Percentiles rank a stretch among this genome's conserved stretches.
Conservation (phyloP, 495 filamentous ascomycete genomes). For the Penicillium lividum region DNA sequence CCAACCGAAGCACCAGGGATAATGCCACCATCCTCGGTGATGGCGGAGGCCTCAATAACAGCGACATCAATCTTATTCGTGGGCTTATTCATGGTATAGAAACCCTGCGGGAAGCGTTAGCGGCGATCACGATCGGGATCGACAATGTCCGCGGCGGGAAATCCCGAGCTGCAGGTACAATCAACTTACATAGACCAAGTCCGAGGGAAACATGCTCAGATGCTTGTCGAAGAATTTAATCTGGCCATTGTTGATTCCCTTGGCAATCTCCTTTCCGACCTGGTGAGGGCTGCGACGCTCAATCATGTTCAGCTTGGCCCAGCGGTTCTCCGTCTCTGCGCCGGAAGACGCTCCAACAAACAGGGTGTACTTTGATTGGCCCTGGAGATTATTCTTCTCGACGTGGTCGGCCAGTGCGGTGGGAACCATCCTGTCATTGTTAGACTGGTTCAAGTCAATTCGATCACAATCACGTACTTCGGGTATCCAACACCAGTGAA, state of each 20-base stretch:
- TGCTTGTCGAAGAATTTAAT: slow-evolving; percentile 95
- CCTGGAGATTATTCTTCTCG: slow-evolving; percentile 83
- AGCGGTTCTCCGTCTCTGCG: slow-evolving; percentile 89
- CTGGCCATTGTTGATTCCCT: slow-evolving; percentile 84
- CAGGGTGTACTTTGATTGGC: slow-evolving; percentile 78
- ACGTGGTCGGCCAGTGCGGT: slow-evolving; percentile 86
- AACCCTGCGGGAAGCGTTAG: slow-evolving; percentile 54
- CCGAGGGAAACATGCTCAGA: slow-evolving; percentile 87
- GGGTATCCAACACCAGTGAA: slow-evolving; percentile 93
- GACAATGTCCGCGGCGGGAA: slow-evolving; percentile 11
- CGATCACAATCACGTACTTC: slow-evolving; percentile 57
- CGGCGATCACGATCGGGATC: slow-evolving; percentile 13
- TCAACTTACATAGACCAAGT: slow-evolving; percentile 72
- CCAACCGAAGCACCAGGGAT: slow-evolving; percentile 87
- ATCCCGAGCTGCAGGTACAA: slow-evolving; percentile 7
- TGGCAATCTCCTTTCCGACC: slow-evolving; percentile 87
- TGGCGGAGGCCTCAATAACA: slow-evolving; percentile 83
- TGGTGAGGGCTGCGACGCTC: slow-evolving; percentile 83
- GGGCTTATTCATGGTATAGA: slow-evolving; percentile 75
- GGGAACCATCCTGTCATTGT: slow-evolving; percentile 67
- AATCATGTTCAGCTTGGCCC: slow-evolving; percentile 87
- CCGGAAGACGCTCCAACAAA: slow-evolving; percentile 90
- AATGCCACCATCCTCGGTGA: slow-evolving; percentile 91
- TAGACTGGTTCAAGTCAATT: slow-evolving; percentile 4
- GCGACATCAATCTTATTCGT: slow-evolving; percentile 77